A percentile compares a stretch with the other conserved stretches of the same genome.
Evolutionary conservation across 2,329 filamentous ascomycete genomes (phyloP).

Genomic region (Pseudocercospora crystallina): DNA sequence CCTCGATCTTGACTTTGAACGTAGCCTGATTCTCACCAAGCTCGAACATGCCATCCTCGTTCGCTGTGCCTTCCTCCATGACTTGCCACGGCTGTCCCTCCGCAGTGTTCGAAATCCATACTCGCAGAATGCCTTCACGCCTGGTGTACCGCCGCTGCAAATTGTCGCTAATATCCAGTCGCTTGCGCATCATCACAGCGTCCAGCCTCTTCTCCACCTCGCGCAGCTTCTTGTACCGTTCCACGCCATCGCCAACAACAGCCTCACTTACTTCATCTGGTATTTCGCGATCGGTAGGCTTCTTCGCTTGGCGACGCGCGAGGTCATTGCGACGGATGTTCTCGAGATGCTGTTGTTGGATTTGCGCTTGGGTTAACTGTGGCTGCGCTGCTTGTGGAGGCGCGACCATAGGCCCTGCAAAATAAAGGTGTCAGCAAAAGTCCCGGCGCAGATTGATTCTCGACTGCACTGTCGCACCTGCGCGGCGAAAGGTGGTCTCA

Average conservation of each 20-base stretch:
- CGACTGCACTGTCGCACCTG: slow-evolving; percentile 32
- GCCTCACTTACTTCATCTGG: slow-evolving; percentile 80
- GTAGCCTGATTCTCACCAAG: slow-evolving; percentile 77
- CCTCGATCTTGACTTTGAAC: slow-evolving; percentile 91
- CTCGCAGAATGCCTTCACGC: slow-evolving; percentile 73
- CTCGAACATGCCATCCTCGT: slow-evolving; percentile 71
- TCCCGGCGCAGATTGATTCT: too few species aligned
- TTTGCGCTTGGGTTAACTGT: slow-evolving; percentile 53
- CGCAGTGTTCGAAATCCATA: slow-evolving; percentile 94
- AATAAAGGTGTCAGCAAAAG: too few species aligned
- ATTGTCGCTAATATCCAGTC: slow-evolving; percentile 83
- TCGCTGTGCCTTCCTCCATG: slow-evolving; percentile 46
- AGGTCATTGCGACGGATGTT: slow-evolving; percentile 50
- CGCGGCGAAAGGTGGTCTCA: slow-evolving; percentile 45
- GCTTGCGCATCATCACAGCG: slow-evolving; percentile 90
- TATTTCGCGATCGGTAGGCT: slow-evolving; percentile 92
- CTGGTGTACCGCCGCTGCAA: slow-evolving; percentile 59
- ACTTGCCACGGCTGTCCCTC: slow-evolving; percentile 94
- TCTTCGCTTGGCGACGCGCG: slow-evolving; percentile 75
- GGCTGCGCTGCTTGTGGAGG: slow-evolving; percentile 28
- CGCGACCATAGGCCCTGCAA: slow-evolving; percentile 37
- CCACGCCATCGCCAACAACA: slow-evolving; percentile 76
- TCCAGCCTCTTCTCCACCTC: slow-evolving; percentile 87
- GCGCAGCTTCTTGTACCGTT: slow-evolving; percentile 78
- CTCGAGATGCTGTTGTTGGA: slow-evolving; percentile 47